Evolutionary conservation across 345 rosid species (phyloP).

Genomic region (Aethionema arabicum): DNA sequence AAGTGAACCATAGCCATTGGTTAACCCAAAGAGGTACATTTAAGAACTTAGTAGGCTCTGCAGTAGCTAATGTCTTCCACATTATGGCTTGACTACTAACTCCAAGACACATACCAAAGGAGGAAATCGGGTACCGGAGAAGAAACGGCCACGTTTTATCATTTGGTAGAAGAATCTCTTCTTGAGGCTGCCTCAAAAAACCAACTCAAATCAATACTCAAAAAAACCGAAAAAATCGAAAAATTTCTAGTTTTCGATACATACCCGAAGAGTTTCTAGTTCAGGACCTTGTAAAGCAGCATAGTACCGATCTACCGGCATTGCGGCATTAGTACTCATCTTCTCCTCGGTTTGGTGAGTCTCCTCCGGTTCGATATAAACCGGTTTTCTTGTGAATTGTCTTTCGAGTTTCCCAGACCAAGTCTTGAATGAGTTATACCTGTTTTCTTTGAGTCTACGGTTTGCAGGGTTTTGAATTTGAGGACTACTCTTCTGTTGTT

Average conservation of each 20-base stretch:
- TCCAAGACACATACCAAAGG: constrained; percentile 90
- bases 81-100: constrained; percentile 84
- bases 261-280: constrained; percentile 70
- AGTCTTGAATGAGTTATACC: constrained; percentile 79
- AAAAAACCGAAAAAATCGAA: too few relatives aligned
- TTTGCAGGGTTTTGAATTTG: constrained; percentile 36
- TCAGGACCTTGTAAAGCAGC: constrained; percentile 89
- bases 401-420: constrained; percentile 87
- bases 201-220: neutral
- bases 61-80: constrained; percentile 72
- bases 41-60: constrained; percentile 60
- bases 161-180: constrained; percentile 65
- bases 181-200: constrained; percentile 48
- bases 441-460: constrained; percentile 48
- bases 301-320: constrained; percentile 73
- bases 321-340: constrained; percentile 34
- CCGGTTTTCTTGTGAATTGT: constrained; percentile 57
- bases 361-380: constrained; percentile 35
- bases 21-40: constrained; percentile 47
- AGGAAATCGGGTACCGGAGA: constrained; percentile 64
- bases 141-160: constrained; percentile 83
- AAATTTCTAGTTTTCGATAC: too few relatives aligned
- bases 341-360: constrained; percentile 13
- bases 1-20: constrained; percentile 56
- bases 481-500: constrained; percentile 4